Evolutionary conservation across 495 filamentous ascomycete species (phyloP), one percentile per base, ranked within the genome.

Genomic region (Recurvomyces mirabilis): DNA sequence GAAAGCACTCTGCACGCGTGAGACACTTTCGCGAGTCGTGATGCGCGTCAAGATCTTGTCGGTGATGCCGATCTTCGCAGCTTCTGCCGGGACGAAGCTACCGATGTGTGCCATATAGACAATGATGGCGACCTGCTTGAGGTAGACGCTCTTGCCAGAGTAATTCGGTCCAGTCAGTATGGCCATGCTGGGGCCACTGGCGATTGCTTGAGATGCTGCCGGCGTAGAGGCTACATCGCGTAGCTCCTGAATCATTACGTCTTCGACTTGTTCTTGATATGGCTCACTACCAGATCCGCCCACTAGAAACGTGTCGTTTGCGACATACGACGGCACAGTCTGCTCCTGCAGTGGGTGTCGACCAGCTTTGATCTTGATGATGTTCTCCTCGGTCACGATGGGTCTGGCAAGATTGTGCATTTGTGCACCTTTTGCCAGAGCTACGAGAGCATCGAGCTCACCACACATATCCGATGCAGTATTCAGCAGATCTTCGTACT

Each of bases 51-150:
- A 65, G 6, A 98, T 93, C 53, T 85, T 89, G 62, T 96, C 91
- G 1, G 88, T 94, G 21, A 95, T 61, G 3, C 93, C 91, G 46
- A 98, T 81, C 5, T 67, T 74, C 12, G 87, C 93, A 13, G 60
- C 65, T 17, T 80, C 73, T 1, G 88, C 87, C 2, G 91, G 89
- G 5, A 98, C 82, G 55, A 83, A 95, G 58, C 86, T 77, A 41
- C 93, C 93, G 41, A 94, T 77, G 51, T 98, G 91, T 9, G 93
- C 88, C 57, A 98, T 69, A 56, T 88, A 94, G 17, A 93, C 81
- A 49, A 95, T 93, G 32, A 95, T 60, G n/a, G 91, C 93, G 41
- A 87, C 77, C 58, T 94, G 91, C 60, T 93, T 96, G 64, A 98
- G 78, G 62, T 94, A 94, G 22, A 96, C 75, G 56, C 86, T 94